These are phyloP conservation scores for Cryphonectria radicalis DNA, from an alignment of 2,329 filamentous ascomycete genomes.

Conservation along the genomic window DNA sequence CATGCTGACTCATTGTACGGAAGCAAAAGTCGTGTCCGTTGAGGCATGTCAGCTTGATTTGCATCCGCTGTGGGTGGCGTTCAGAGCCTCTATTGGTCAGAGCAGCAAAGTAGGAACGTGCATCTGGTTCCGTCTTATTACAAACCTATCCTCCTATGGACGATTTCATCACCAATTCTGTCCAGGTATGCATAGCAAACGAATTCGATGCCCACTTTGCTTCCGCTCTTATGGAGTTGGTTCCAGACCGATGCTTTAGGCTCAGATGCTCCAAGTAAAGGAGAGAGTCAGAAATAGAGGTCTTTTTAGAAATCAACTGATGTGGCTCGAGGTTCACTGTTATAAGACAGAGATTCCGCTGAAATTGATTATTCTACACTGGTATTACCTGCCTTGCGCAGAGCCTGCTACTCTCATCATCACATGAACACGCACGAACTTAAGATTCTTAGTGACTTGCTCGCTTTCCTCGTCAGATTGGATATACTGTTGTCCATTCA, in stretches of 20 bases:
- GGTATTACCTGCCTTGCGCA: neutral
- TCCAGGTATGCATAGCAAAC: too few relatives aligned
- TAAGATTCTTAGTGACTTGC: neutral
- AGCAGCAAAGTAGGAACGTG: neutral
- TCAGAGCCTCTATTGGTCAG: neutral
- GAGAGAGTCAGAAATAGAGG: neutral
- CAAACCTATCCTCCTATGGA: neutral
- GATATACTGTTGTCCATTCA: neutral
- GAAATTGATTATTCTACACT: neutral
- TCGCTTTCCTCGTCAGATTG: neutral
- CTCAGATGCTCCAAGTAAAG: neutral
- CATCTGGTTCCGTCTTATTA: neutral
- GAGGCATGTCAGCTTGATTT: neutral
- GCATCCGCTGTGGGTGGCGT: neutral
- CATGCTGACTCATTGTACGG: neutral
- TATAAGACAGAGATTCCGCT: neutral
- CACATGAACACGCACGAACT: neutral
- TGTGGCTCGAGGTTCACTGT: neutral
- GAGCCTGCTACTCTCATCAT: neutral
- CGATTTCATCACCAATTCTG: neutral
- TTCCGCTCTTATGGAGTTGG: neutral
- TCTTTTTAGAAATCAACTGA: neutral
- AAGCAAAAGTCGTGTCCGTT: neutral
- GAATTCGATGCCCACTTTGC: neutral
- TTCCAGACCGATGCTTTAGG: neutral